phyloP scores from a whole-genome alignment of 768 basidiomycete genomes.

The Termitomyces sp. region DNA sequence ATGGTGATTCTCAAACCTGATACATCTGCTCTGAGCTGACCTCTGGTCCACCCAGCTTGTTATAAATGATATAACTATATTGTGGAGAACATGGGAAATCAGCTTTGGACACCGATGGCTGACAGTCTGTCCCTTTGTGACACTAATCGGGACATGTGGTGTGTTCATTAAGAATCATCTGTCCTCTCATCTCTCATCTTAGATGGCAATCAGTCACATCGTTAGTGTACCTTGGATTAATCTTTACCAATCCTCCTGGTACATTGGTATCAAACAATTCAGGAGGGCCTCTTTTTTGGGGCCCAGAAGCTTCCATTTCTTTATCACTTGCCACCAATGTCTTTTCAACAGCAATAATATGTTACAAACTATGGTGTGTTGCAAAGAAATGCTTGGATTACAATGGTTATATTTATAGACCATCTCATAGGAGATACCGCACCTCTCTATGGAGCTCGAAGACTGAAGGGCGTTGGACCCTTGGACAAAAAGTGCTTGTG shows the following conservation, averaged over 20 bases:
- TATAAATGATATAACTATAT: neutral
- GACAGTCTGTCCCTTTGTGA: neutral
- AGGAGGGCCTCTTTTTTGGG: neutral
- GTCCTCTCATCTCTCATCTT: neutral
- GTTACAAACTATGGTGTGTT: neutral
- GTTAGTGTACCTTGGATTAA: neutral
- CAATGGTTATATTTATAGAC: neutral
- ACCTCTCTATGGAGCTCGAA: neutral
- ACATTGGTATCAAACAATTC: neutral
- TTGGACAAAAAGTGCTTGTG: neutral
- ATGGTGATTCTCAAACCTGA: neutral
- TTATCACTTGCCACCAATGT: neutral
- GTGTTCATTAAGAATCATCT: neutral
- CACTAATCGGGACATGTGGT: neutral
- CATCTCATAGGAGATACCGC: neutral
- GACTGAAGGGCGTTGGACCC: neutral
- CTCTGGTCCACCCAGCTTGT: neutral
- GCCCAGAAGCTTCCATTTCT: neutral
- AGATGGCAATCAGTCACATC: neutral
- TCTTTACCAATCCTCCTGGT: neutral
- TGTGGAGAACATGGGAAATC: neutral
- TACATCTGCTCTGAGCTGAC: neutral
- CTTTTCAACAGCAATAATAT: neutral
- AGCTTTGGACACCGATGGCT: neutral
- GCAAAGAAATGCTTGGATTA: neutral